Base-by-base conservation (phyloP, 2,329 filamentous ascomycete genomes). In the Venturia oleaginea region DNA sequence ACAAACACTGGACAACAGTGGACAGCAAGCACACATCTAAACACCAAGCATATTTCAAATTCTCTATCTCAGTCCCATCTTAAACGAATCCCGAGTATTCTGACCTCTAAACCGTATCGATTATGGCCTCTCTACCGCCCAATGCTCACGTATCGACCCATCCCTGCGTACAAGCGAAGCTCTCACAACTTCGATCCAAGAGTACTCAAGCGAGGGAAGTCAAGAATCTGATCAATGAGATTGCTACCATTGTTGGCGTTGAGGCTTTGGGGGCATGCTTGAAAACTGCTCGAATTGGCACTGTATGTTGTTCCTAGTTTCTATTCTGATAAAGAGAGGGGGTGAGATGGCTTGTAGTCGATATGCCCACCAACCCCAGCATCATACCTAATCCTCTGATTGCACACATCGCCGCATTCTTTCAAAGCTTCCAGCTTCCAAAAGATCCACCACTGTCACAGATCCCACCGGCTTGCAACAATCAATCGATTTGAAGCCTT, bases 131-230 rank as follows among this genome's bases (percentile, higher is more conserved):
- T 19, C 22, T 83, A 38, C 82, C 83, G 22, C 67, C 75, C 61
- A 86, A 86, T 72, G 79, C 85, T 42, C 91, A 94, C 78, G 79
- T 96, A 73, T 96, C 92, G 46, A 80, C 80, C 19, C 93, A 97
- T 76, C 93, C 93, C 42, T 96, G 91, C 76, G 82, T 97, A 51
- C 82, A 84, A 70, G 91, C 89, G 70, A 97, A 97, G 81, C 86
- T 97, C 71, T 92, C 90, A 69, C 90, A 94, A 78, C 85, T 97
- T 59, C 88, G 93, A 66, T 94, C 90, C 48, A 81, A 84, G 65
- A 81, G 80, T 51, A 86, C 90, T 61, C 84, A 81, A 66, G 82
- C 90, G 3, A 83, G 86, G 66, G 90, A 96, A 64, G 92, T 91
- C 69, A 92, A 92, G 76, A 77, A 83, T 8, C 81, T 97, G 60